These are phyloP conservation scores for Potentilla sterilis DNA, from an alignment of 306 rosid species.

Conservation along the genomic window DNA sequence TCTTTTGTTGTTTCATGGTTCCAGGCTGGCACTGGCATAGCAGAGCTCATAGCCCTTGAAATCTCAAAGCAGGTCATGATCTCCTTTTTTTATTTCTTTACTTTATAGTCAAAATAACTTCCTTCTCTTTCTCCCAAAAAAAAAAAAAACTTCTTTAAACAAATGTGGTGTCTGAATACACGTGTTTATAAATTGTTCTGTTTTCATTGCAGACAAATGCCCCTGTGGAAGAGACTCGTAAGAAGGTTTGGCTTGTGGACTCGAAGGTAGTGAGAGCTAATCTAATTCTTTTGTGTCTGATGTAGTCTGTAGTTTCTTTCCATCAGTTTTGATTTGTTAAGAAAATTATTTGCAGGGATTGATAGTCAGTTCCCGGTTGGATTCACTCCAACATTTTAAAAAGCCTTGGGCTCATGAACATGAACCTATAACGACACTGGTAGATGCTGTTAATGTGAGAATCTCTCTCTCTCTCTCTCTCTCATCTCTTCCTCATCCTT, in stretches of 20 bases:
- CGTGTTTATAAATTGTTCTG: constrained; percentile 8
- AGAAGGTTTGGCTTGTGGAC: constrained; percentile 86
- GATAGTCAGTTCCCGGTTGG: constrained; percentile 77
- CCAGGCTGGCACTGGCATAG: constrained; percentile 99
- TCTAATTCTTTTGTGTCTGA: constrained; percentile 9
- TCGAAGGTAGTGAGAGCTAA: constrained; percentile 61
- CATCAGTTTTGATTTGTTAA: constrained; percentile 17
- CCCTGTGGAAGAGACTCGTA: constrained; percentile 77
- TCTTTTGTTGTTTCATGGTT: constrained; percentile 40
- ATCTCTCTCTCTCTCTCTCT: constrained; percentile 25
- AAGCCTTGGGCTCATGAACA: constrained; percentile 96
- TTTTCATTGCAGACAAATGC: constrained; percentile 61
- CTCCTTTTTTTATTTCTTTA: constrained; percentile 17
- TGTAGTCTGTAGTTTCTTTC: constrained; percentile 25
- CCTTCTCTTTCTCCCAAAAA: not conserved
- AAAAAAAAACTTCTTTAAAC: not conserved
- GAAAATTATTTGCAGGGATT: constrained; percentile 59
- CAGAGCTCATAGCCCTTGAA: constrained; percentile 94
- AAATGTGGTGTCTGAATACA: constrained; percentile 3
- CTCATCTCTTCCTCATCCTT: not conserved
- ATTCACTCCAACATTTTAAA: constrained; percentile 93
- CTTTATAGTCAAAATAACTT: not conserved
- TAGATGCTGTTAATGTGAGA: constrained; percentile 67
- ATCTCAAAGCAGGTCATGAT: constrained; percentile 70
- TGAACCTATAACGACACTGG: constrained; percentile 55